Base-by-base conservation (phyloP, 2,329 filamentous ascomycete species). In the Conoideocrella luteorostrata region DNA sequence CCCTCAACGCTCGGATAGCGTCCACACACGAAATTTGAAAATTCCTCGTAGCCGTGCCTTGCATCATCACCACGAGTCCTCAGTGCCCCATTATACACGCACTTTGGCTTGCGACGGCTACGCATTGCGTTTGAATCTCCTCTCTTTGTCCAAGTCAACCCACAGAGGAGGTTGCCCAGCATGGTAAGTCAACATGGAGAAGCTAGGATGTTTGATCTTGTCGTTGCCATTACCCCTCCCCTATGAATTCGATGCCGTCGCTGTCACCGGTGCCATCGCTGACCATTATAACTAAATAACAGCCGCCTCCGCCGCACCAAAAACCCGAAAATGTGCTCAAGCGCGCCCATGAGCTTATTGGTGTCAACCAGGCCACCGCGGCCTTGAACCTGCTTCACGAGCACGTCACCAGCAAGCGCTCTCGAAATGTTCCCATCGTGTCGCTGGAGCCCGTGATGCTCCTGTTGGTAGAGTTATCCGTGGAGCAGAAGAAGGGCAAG, bases 251-350 rank as follows among this genome's bases (percentile, higher is more conserved):
- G 46, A 58, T 60, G 49, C 51, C 23, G 37, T 22, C 29, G n/a
- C 26, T 26, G 7, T 22, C 28, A 23, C 33, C 21, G 9, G 33
- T 22, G 20, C 22, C 21, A 30, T 43, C 20, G 24, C 44, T 42
- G 40, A 45, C 36, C 17, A 30, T 17, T 22, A 22, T 33, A 12
- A n/a, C 20, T 22, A 35, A n/a, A 41, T 17, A 34, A 58, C 50
- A 91, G 93, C 88, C 93, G 76, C 93, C 93, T 66, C 90, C 90
- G 73, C 86, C 89, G 57, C 89, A 97, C 69, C 90, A 93, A 67
- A 95, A 95, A 71, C 93, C 93, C 63, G 93, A 98, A 77, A 98
- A 98, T 84, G 90, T 96, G 66, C 83, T 97, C 68, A 95, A 95
- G 82, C 84, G 93, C 69, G 93, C 93, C 52, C 86, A 97, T 71